Percentiles rank a stretch among this genome's conserved stretches.
phyloP scores from a whole-genome alignment of 306 rosid species.

The Castanopsis chinensis region DNA sequence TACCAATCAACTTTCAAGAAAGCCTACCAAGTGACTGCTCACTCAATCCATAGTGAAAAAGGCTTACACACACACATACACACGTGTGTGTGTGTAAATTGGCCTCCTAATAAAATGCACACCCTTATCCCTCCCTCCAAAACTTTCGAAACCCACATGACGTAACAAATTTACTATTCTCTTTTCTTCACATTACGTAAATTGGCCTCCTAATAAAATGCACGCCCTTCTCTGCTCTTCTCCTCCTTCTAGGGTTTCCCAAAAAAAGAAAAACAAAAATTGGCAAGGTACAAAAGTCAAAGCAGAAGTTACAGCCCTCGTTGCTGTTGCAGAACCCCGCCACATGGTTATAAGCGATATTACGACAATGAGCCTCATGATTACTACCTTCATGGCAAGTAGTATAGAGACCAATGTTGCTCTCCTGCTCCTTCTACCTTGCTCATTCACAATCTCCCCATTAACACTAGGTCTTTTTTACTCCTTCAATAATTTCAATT shows the following conservation, averaged over 20 bases:
- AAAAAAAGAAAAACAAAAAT: neutral
- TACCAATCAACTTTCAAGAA: too few species aligned
- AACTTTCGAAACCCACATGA: neutral
- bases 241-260: conserved; percentile 5
- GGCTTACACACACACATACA: too few species aligned
- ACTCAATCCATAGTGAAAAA: too few species aligned
- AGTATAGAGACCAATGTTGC: conserved; percentile 63
- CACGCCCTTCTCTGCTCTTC: neutral
- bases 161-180: neutral
- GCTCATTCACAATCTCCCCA: conserved; percentile 95
- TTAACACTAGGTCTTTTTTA: conserved; percentile 62
- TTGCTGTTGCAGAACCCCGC: conserved; percentile 75
- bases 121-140: conserved; percentile 11
- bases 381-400: conserved; percentile 54
- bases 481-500: neutral
- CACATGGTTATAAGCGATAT: conserved; percentile 66
- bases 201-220: too few species aligned
- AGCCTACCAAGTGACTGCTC: too few species aligned
- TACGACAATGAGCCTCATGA: conserved; percentile 63
- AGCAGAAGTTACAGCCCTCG: conserved; percentile 93
- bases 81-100: neutral
- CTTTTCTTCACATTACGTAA: neutral
- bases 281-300: conserved; percentile 86
- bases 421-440: conserved; percentile 87
- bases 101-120: neutral